Conservation (phyloP, 225 moss, liverwort and hornwort genomes). For the Antitrichia curtipendula region DNA sequence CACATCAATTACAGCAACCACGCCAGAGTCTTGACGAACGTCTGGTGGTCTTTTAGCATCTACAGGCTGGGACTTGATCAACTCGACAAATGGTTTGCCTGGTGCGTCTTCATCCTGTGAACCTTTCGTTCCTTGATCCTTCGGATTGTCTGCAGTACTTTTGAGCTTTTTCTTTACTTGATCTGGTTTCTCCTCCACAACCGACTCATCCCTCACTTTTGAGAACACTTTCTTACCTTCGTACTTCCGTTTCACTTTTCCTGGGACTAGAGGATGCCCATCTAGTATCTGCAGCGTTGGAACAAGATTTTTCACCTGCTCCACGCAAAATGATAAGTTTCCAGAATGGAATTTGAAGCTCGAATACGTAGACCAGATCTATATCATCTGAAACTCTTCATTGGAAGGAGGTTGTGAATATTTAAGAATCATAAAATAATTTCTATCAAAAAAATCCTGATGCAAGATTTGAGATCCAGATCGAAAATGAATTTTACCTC, state of each 20-base stretch:
- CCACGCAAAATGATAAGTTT: neutral
- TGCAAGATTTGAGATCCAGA: neutral
- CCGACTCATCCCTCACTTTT: constrained; percentile 6
- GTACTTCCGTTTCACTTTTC: constrained; percentile 30
- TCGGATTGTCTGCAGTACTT: neutral
- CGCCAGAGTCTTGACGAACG: constrained; percentile 27
- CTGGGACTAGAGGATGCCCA: constrained; percentile 60
- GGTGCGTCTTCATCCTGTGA: constrained; percentile 10
- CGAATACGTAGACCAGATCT: neutral
- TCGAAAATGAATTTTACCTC: constrained; percentile 25
- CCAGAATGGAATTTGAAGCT: neutral
- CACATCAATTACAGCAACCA: constrained; percentile 52
- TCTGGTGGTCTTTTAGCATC: neutral
- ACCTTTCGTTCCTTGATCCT: neutral
- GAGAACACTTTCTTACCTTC: constrained; percentile 10
- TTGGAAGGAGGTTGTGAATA: neutral
- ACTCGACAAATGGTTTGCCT: constrained; percentile 16
- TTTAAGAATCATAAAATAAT: neutral
- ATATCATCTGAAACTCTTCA: neutral
- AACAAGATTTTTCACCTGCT: constrained; percentile 52
- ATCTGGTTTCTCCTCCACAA: neutral
- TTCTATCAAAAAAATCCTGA: neutral
- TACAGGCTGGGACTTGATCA: constrained; percentile 11
- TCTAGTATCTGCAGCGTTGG: constrained; percentile 71
- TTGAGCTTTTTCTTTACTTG: neutral